Base-by-base conservation (phyloP, 345 rosid species). In the Brassica carinata region DNA sequence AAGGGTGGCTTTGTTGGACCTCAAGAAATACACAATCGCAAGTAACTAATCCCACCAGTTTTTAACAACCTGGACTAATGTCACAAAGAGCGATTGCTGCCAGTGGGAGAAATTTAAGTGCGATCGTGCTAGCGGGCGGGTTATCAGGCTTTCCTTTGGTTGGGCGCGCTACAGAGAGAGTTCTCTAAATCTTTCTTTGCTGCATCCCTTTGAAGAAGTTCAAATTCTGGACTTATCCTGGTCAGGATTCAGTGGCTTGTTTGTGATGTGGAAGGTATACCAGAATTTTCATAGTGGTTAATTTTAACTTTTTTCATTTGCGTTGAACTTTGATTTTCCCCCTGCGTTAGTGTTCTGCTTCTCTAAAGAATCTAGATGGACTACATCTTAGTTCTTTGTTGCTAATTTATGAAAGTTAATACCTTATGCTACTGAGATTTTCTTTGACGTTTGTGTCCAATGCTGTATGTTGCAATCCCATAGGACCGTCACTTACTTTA, bases 171-270 rank as follows among this genome's bases (percentile, higher is more conserved):
- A 15, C 62, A 19, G 15, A 34, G 53, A 75, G 5, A 13, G 19
- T 2, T 53, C 55, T 31, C 51, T 74, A 30, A 74, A 64, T 64
- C 43, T 74, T 64, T 74, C 78, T 17, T 74, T 63, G 45, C 8
- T 75, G 14, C 72, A 66, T 53, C 79, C 79, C 9, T 75, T 75
- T 65, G 79, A 75, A 53, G 71, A 75, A 1, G 2, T 64, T 48
- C 48, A 45, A 75, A 75, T 29, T 51, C 33, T 75, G 7, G n/a
- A 53, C 64, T 51, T 66, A 6, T 74, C 43, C 30, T 2, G 0
- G 17, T 10, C 2, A 7, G 18, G 72, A 1, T 61, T 61, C 63
- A 13, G 9, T 23, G 76, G 76, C 14, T 72, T 79, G 8, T 27
- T 72, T 66, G 77, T 72, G 62, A 66, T 18, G 13, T 72, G 2